phyloP scores from a whole-genome alignment of 2,329 filamentous ascomycete species.

The Penicillium sp. region DNA sequence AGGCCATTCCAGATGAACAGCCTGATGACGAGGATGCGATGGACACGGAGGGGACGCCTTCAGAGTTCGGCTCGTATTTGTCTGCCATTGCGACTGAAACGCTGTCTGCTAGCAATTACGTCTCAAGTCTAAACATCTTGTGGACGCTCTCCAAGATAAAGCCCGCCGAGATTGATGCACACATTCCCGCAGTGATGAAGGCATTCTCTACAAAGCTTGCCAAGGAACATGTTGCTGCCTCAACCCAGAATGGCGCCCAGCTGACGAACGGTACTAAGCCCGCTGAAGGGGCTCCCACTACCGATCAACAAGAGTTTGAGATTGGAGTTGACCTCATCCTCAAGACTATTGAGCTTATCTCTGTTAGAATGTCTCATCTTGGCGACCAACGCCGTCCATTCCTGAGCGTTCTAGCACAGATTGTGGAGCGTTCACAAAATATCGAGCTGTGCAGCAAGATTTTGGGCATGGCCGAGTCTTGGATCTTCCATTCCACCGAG shows the following conservation, averaged over 20 bases:
- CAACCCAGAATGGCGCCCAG: conserved; percentile 42
- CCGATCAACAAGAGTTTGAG: conserved; percentile 66
- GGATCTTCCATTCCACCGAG: conserved; percentile 92
- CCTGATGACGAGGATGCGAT: conserved; percentile 75
- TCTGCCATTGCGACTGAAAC: conserved; percentile 81
- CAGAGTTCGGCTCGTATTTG: conserved; percentile 77
- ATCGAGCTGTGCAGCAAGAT: conserved; percentile 83
- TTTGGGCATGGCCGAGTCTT: conserved; percentile 81
- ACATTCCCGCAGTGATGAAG: conserved; percentile 83
- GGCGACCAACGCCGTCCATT: conserved; percentile 87
- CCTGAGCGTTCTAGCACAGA: conserved; percentile 82
- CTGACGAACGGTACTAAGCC: conserved; percentile 34
- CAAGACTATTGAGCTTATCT: conserved; percentile 88
- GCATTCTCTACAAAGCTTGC: conserved; percentile 84
- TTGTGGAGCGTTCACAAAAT: conserved; percentile 91
- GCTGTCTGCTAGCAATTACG: conserved; percentile 69
- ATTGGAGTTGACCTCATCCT: conserved; percentile 86
- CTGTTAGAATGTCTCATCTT: conserved; percentile 81
- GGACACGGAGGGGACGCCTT: conserved; percentile 65
- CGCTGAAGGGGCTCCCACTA: conserved; percentile 36
- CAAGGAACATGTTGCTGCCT: conserved; percentile 77
- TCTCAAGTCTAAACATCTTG: conserved; percentile 82
- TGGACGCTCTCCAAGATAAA: conserved; percentile 84
- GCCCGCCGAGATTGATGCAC: conserved; percentile 77
- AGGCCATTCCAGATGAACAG: conserved; percentile 73